Evolutionary conservation across 768 basidiomycete genomes (phyloP), one percentile per base, ranked within the genome.

Genomic region (Boletus barrowsii): DNA sequence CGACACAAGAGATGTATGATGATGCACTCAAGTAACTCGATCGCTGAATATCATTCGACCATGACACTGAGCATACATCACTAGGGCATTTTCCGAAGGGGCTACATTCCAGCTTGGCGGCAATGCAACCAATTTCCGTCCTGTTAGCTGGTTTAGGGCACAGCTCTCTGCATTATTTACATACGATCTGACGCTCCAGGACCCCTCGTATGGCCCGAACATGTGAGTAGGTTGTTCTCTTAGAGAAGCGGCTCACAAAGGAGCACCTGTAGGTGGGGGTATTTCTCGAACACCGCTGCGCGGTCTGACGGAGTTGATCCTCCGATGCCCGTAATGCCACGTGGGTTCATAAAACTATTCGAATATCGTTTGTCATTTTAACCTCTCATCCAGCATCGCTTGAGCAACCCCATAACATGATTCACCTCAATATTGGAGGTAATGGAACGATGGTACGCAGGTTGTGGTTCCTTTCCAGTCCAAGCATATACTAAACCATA

Each of bases 401-500:
- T 10, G 62, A 63, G 41, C 62, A 64, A 40, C 24, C 62, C 32
- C 62, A 63, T 3, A 63, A 63, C 51, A 53, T 39, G 53, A 36
- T 64, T 3, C 62, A 63, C 48, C 32, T 63, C 10, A 48, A 63
- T 26, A 42, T 22, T 14, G 62, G 62, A 0, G 62, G 62, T 18
- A 53, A 57, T 15, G 62, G 62, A 10, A 6, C 42, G 3, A 64
- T 63, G 62, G 62, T 63, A 53, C 4, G 59, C 26, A 32, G 3
- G 5, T 40, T 40, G 5, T 15, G 11, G 6, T 44, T 18, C 1
- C 29, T 17, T 30, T 53, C 14, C n/a, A 1, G 1, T 15, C 32
- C 18, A 3, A 0, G 11, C 17, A 48, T 24, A 32, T 44, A 9
- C 46, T 53, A n/a, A 58, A 26, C 17, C 5, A n/a, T 41, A 0